Evolutionary conservation across 2,329 filamentous ascomycete species (phyloP).

Genomic region (Moelleriella libera): DNA sequence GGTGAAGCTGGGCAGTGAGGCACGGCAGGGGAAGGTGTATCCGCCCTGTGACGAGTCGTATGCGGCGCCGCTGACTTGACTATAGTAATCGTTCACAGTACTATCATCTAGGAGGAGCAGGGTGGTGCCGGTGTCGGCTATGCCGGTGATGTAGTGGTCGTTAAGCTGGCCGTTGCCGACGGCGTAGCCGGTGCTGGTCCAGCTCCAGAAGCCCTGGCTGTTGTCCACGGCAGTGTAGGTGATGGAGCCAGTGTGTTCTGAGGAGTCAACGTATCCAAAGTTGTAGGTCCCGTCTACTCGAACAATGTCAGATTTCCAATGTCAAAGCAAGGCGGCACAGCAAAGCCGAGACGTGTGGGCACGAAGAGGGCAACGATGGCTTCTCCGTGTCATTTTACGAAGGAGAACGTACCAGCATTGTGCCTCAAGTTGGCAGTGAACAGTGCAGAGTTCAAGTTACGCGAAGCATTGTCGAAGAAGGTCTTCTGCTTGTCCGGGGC

Average conservation of each 20-base stretch:
- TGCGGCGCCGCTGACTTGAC: slow-evolving; percentile 19
- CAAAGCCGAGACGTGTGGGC: too few relatives aligned
- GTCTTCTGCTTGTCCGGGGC: slow-evolving; percentile 25
- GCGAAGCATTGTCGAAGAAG: slow-evolving; percentile 21
- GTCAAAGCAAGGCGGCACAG: background rate
- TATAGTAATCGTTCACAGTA: slow-evolving; percentile 34
- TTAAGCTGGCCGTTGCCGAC: slow-evolving; percentile 7
- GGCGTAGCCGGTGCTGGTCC: slow-evolving; percentile 9
- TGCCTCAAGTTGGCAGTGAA: slow-evolving; percentile 58
- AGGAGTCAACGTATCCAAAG: slow-evolving; percentile 55
- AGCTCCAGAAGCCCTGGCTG: slow-evolving; percentile 48
- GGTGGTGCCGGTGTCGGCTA: slow-evolving; percentile 47
- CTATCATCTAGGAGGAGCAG: slow-evolving; percentile 42
- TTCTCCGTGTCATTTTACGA: too few relatives aligned
- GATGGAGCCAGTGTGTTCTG: slow-evolving; percentile 49
- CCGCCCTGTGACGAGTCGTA: slow-evolving; percentile 24
- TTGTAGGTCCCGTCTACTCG: slow-evolving; percentile 49
- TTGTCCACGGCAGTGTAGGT: slow-evolving; percentile 47
- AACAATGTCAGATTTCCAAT: background rate
- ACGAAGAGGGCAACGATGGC: too few relatives aligned
- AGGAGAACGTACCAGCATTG: slow-evolving; percentile 11
- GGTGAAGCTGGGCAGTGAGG: slow-evolving; percentile 29
- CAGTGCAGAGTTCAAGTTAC: slow-evolving; percentile 20
- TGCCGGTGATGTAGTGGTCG: slow-evolving; percentile 27
- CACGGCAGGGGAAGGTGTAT: slow-evolving; percentile 28